Conservation (phyloP, 352 stramenopile genomes). For the Phytophthora tentaculata region DNA sequence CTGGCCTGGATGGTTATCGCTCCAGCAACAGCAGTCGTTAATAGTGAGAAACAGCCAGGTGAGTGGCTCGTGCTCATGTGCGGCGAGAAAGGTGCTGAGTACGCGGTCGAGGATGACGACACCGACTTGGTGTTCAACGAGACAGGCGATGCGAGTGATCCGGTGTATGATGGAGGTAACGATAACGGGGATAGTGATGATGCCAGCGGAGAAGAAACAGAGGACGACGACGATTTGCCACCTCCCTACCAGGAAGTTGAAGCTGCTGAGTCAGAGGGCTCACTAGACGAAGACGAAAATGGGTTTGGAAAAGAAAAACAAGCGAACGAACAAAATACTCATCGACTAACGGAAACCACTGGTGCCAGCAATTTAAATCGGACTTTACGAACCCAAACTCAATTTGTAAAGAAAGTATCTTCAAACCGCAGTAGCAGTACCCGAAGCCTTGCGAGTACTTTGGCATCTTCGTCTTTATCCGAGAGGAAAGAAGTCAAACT, state of each 20-base stretch:
- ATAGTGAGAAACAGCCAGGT: slow-evolving; percentile 15
- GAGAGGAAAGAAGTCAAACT: slow-evolving; percentile 42
- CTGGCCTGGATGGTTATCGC: slow-evolving; percentile 52
- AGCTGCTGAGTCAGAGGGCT: not conserved
- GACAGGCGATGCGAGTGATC: slow-evolving; percentile 14
- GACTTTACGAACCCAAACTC: not conserved
- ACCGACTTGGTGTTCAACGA: slow-evolving; percentile 4
- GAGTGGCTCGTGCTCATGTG: slow-evolving; percentile 35
- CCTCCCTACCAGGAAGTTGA: slow-evolving; percentile 30
- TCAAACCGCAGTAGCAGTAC: slow-evolving; percentile 15
- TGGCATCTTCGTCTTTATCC: slow-evolving; percentile 2
- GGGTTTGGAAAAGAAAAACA: not conserved
- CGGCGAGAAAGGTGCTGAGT: slow-evolving; percentile 29
- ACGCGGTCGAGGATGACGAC: slow-evolving; percentile 3
- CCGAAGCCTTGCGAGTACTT: slow-evolving; percentile 5
- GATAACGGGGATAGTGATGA: slow-evolving; percentile 2
- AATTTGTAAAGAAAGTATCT: not conserved
- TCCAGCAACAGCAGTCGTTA: not conserved
- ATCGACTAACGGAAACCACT: slow-evolving; percentile 4
- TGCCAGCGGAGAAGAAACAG: slow-evolving; percentile 12
- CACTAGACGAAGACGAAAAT: not conserved
- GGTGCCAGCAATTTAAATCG: not conserved
- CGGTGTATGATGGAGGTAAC: not conserved
- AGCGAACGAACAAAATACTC: not conserved
- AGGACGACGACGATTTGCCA: slow-evolving; percentile 30